phyloP scores from a whole-genome alignment of 345 rosid species.

The Populus nigra region DNA sequence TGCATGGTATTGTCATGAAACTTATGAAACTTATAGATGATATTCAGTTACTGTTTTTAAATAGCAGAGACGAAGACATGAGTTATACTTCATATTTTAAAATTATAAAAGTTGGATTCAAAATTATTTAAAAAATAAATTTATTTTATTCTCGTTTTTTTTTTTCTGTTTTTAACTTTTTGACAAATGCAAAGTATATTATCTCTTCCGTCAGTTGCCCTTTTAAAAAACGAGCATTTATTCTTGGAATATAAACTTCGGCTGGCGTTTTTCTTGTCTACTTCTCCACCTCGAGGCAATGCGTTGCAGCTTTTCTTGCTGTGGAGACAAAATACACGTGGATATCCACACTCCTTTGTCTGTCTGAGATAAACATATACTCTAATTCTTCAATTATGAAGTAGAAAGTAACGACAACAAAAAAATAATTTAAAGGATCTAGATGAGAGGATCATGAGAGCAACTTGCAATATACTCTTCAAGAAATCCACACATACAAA shows the following conservation, averaged over 20 bases:
- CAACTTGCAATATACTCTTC: neutral
- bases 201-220: neutral
- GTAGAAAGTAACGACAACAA: neutral
- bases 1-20: too few species aligned
- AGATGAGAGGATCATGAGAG: neutral
- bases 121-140: too few species aligned
- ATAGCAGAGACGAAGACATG: too few species aligned
- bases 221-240: neutral
- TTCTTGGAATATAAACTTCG: neutral
- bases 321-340: conserved; percentile 17
- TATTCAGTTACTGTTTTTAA: too few species aligned
- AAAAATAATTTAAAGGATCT: neutral
- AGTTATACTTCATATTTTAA: too few species aligned
- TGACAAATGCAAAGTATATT: conserved; percentile 1
- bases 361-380: neutral
- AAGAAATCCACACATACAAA: too few species aligned
- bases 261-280: neutral
- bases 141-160: neutral
- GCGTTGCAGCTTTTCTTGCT: conserved; percentile 31
- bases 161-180: conserved; percentile 4
- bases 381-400: neutral
- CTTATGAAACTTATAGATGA: too few species aligned
- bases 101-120: too few species aligned
- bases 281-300: conserved; percentile 14
- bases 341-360: neutral